Percentiles rank a stretch among this genome's conserved stretches.
Conservation (phyloP, 129 eudicot genomes). For the Tagetes patula region DNA sequence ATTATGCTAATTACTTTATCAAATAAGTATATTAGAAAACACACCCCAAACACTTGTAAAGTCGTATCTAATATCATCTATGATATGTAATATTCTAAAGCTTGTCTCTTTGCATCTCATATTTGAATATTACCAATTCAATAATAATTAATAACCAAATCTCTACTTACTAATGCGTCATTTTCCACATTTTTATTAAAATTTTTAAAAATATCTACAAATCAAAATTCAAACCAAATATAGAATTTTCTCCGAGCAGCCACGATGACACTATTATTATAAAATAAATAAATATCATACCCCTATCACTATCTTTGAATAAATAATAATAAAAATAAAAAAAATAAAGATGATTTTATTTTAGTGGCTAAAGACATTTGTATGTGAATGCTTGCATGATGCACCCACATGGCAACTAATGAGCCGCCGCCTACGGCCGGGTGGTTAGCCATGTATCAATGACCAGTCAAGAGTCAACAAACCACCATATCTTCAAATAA, state of each 20-base stretch:
- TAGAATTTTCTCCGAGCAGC: conserved; percentile 19
- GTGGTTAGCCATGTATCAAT: conserved; percentile 18
- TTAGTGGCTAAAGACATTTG: conserved; percentile 26
- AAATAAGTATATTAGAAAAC: not conserved
- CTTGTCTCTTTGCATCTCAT: not conserved
- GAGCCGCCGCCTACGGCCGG: conserved; percentile 41
- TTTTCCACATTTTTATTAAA: not conserved
- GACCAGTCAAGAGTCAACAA: conserved; percentile 35
- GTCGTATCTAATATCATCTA: conserved; percentile 3
- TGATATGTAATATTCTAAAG: not conserved
- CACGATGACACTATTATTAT: conserved; percentile 8
- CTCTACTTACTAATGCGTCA: not conserved
- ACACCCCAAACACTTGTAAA: not conserved
- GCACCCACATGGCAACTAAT: conserved; percentile 30
- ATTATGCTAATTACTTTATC: not conserved
- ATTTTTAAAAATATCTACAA: not conserved
- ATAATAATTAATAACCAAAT: not conserved
- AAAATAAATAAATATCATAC: conserved; percentile 22
- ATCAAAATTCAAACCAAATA: conserved; percentile 5
- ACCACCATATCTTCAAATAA: conserved; percentile 4
- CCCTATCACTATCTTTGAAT: conserved; percentile 30
- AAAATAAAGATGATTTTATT: not conserved
- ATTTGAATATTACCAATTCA: not conserved
- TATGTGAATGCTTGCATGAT: conserved; percentile 34
- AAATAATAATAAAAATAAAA: conserved; percentile 4